A percentile compares a stretch with the other conserved stretches of the same genome.
These are phyloP conservation scores for Scedosporium dehoogii DNA, from an alignment of 2,329 filamentous ascomycete species.

Conservation along the genomic window DNA sequence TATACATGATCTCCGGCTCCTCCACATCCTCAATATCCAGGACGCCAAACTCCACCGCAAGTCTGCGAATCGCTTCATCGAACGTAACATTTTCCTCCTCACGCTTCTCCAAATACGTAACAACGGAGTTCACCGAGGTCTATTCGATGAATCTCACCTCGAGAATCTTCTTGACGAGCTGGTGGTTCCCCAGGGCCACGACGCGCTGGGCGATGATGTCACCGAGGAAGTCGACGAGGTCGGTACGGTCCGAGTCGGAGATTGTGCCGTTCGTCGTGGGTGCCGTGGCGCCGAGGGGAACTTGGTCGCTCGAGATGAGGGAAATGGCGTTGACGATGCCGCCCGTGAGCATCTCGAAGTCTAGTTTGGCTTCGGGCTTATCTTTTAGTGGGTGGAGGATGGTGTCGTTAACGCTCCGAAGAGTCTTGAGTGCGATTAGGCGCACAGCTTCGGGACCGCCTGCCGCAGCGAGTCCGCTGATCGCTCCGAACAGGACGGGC, in stretches of 20 bases:
- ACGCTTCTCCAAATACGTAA: background rate
- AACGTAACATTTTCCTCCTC: conserved; percentile 9
- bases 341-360: conserved; percentile 46
- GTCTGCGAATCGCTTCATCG: conserved; percentile 2
- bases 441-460: conserved; percentile 55
- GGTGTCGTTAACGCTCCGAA: conserved; percentile 41
- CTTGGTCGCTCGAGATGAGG: conserved; percentile 31
- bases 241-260: conserved; percentile 27
- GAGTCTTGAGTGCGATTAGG: conserved; percentile 44
- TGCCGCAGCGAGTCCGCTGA: conserved; percentile 69
- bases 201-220: conserved; percentile 42
- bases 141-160: conserved; percentile 41
- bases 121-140: background rate
- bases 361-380: conserved; percentile 36
- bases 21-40: background rate
- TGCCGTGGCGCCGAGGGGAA: conserved; percentile 6
- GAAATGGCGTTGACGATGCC: conserved; percentile 44
- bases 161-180: conserved; percentile 39
- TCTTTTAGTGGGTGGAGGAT: conserved; percentile 45
- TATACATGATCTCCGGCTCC: no score
- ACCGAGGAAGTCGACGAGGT: conserved; percentile 45
- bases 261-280: conserved; percentile 8
- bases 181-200: conserved; percentile 32
- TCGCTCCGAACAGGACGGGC: conserved; percentile 79
- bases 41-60: background rate